These are phyloP conservation scores for Apiospora pterosperma DNA, from an alignment of 2,329 filamentous ascomycete species.

Conservation along the genomic window DNA sequence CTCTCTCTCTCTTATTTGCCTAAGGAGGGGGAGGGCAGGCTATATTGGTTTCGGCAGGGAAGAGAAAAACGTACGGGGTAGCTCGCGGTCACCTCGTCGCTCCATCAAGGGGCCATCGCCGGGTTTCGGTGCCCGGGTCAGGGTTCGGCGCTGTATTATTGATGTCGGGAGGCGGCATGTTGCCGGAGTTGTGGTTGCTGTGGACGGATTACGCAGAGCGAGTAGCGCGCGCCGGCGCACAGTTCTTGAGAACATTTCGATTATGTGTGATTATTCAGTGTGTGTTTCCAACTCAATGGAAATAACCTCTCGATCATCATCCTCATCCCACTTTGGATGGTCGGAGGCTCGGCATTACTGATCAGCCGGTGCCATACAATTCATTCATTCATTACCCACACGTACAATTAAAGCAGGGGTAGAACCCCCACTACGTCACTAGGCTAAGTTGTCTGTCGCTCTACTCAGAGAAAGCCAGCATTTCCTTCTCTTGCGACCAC, in stretches of 20 bases:
- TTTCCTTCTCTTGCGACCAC: background rate
- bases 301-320: background rate
- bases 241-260: background rate
- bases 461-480: background rate
- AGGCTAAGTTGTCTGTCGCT: background rate
- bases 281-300: background rate
- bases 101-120: conserved; percentile 64
- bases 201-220: background rate
- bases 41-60: background rate
- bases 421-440: conserved; percentile 5
- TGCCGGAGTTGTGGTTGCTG: background rate
- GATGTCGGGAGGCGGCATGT: background rate
- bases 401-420: background rate
- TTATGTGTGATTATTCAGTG: background rate
- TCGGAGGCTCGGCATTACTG: conserved; percentile 9
- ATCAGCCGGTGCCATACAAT: conserved; percentile 1
- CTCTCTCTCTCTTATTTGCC: background rate
- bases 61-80: conserved; percentile 49
- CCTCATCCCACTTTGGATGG: conserved; percentile 8
- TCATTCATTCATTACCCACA: too few relatives aligned
- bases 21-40: background rate
- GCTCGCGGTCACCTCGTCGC: conserved; percentile 61
- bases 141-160: conserved; percentile 35
- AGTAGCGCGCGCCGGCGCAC: conserved; percentile 3
- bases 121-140: conserved; percentile 53